Evolutionary conservation across 2,329 filamentous ascomycete genomes (phyloP), one percentile per base, ranked within the genome.

Genomic region (Trichoderma asperellum): DNA sequence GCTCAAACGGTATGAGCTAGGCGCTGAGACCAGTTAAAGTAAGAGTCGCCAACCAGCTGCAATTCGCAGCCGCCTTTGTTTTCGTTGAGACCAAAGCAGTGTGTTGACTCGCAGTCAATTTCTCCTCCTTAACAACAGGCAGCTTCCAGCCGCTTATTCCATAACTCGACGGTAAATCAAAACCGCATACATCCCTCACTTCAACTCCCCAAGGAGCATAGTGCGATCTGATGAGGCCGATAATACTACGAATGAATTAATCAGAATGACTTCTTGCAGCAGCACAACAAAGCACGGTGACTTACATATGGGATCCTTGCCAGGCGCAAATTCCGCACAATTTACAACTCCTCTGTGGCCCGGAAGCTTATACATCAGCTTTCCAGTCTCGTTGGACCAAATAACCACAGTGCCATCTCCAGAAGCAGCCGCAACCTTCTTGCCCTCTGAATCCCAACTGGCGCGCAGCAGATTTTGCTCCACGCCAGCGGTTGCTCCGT

Each of bases 311-410:
- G 94, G 93, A 75, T 97, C 94, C 71, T 91, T 88, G 49, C 88
- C 87, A 5, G 95, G 94, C 60, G 93, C 91, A 77, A 99, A 96
- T 74, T 96, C 91, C 67, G 95, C 95, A 78, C 95, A 94, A 78
- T 98, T 99, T 63, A 98, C 96, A 0, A 92, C 93, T 40, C 95
- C 96, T 81, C 94, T 96, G 79, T 99, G 96, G 0, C 96, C 96
- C 0, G 96, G 96, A 64, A 99, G 85, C 81, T 98, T 98, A 81
- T 97, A 96, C 72, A 97, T 80, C 74, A 99, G 84, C 83, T 96
- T 98, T 70, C 92, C 94, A n/a, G 88, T 92, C 77, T 92, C 90
- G 68, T 85, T 89, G 62, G 96, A 94, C 96, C 96, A 99, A 11
- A 98, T 89, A 16, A 97, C 91, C 21, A 94, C 94, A 8, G 91